Percentiles rank a stretch among this genome's conserved stretches.
Evolutionary conservation across 352 stramenopile species (phyloP).

Genomic region (Blastocystis sp.): DNA sequence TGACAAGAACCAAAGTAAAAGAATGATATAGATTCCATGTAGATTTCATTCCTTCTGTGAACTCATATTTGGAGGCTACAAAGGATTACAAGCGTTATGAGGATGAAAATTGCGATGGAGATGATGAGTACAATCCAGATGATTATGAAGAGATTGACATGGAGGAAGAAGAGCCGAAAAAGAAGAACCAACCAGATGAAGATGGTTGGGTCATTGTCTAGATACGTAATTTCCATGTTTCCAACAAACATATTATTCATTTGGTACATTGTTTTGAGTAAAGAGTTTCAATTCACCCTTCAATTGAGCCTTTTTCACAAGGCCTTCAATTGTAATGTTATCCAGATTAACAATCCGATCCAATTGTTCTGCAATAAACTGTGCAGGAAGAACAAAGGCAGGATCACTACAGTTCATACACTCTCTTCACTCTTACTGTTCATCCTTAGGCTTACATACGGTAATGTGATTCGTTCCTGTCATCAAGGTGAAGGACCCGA

Average conservation of each 20-base stretch:
- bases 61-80: constrained; percentile 39
- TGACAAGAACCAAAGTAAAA: constrained; percentile 45
- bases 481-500: constrained; percentile 63
- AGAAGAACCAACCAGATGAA: constrained; percentile 46
- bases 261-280: not conserved
- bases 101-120: not conserved
- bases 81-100: not conserved
- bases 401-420: not conserved
- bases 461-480: constrained; percentile 72
- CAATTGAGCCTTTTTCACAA: constrained; percentile 25
- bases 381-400: not conserved
- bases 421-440: not conserved
- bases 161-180: constrained; percentile 27
- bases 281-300: not conserved
- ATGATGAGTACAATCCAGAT: not conserved
- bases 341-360: constrained; percentile 25
- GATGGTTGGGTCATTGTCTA: constrained; percentile 31
- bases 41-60: constrained; percentile 29
- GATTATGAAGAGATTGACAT: constrained; percentile 2
- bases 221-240: not conserved
- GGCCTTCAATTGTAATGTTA: constrained; percentile 9
- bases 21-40: not conserved
- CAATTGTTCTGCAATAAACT: constrained; percentile 37
- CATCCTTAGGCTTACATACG: constrained; percentile 71
- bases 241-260: constrained; percentile 2